Evolutionary conservation across 140 eudicot species (phyloP), one percentile per base, ranked within the genome.

Genomic region (Stevia rebaudiana): DNA sequence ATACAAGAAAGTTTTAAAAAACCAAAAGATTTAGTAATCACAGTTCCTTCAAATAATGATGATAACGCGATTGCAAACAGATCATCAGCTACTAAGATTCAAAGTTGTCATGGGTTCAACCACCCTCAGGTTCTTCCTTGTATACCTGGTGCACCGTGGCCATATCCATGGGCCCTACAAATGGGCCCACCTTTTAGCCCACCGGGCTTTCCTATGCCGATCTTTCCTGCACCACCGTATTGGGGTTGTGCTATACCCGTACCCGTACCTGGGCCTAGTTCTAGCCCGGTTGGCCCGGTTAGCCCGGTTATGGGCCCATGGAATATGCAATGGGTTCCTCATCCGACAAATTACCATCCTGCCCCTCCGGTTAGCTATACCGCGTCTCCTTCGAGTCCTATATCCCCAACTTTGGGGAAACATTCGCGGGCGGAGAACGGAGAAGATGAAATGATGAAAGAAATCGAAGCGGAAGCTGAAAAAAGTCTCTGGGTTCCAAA

Each of bases 401-500:
- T 71, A 52, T 87, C 94, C 25, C 88, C 96, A 6, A 80, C 90
- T 40, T 64, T 87, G 37, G 98, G 98, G 25, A 91, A 91, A 67
- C 98, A 84, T 65, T 82, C 84, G 5, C 82, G 98, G 69, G 96
- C 86, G 0, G 94, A 79, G 56, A 56, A 44, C 16, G 61, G 64
- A 47, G 81, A 79, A n/a, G 80, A 76, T 24, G 84, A 81, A 74
- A 22, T 28, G 25, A 48, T 24, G 15, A 82, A 78, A 49, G 87
- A 84, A 70, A 74, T 68, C 39, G 74, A 73, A 36, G 51, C 70
- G 0, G 94, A 79, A 36, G 51, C 70, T 0, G 94, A 79, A 81
- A 77, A 74, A 68, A 67, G 80, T 71, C 83, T 82, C 8, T 82
- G 94, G 94, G 67, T 85, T 64, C 96, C 96, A 3, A 87, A 87